Percentiles rank a stretch among this genome's conserved stretches.
phyloP scores from a whole-genome alignment of 345 rosid species.

The Eucalyptus marginata region DNA sequence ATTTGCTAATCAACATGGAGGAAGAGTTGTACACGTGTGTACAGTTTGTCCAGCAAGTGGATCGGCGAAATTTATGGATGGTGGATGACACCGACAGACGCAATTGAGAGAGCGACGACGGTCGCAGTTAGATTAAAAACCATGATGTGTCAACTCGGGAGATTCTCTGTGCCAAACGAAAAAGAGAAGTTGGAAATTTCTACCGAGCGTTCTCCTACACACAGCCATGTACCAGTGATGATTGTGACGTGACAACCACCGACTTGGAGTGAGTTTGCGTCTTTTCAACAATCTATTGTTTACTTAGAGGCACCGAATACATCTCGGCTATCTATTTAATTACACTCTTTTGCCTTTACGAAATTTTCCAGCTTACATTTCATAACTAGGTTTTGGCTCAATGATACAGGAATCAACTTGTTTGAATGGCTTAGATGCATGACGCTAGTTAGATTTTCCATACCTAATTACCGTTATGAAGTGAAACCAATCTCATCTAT shows the following conservation, averaged over 20 bases:
- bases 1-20: not conserved
- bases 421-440: not conserved
- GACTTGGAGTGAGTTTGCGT: not conserved
- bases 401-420: not conserved
- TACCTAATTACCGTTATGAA: not conserved
- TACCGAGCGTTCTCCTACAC: not conserved
- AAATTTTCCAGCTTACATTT: not conserved
- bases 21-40: not conserved
- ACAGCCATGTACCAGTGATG: not conserved
- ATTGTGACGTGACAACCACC: not conserved
- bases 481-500: not conserved
- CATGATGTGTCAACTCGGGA: not conserved
- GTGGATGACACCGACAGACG: not conserved
- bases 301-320: not conserved
- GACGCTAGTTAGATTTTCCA: not conserved
- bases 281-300: not conserved
- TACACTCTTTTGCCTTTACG: not conserved
- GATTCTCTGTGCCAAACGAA: not conserved
- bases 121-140: not conserved
- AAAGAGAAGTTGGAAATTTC: not conserved
- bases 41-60: not conserved
- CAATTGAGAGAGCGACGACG: not conserved
- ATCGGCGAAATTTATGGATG: not conserved
- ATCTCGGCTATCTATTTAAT: not conserved
- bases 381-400: not conserved